Percentiles rank a stretch among this genome's conserved stretches.
phyloP scores from a whole-genome alignment of 2,329 filamentous ascomycete genomes.

The Fusarium clavum region DNA sequence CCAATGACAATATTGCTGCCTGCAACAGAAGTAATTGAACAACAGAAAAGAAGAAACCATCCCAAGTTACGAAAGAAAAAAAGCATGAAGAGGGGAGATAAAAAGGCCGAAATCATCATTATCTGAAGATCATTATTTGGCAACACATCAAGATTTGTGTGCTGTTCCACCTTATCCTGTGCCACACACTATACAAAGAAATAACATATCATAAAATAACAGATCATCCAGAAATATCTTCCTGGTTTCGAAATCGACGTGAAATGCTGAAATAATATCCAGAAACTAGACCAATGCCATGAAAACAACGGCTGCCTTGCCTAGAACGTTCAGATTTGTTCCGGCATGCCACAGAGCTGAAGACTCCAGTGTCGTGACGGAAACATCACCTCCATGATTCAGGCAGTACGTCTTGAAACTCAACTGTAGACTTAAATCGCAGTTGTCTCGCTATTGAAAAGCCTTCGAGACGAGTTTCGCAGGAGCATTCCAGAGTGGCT shows the following conservation, averaged over 20 bases:
- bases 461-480: conserved; percentile 36
- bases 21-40: neutral
- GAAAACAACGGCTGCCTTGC: conserved; percentile 21
- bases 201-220: conserved; percentile 10
- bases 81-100: neutral
- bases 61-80: neutral
- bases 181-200: conserved; percentile 14
- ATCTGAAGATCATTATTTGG: conserved; percentile 8
- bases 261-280: neutral
- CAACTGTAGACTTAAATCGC: neutral
- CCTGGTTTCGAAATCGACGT: neutral
- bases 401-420: conserved; percentile 9
- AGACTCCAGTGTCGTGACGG: neutral
- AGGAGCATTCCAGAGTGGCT: conserved; percentile 29
- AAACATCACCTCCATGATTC: neutral
- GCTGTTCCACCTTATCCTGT: conserved; percentile 41
- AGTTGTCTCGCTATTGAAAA: conserved; percentile 25
- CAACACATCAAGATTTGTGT: conserved; percentile 31
- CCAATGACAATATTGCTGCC: neutral
- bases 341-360: neutral
- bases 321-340: conserved; percentile 4
- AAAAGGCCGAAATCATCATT: conserved; percentile 9
- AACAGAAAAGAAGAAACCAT: neutral
- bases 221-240: conserved; percentile 4
- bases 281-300: conserved; percentile 8